Conservation (phyloP, 2,329 filamentous ascomycete species). For the Helminthosporium solani region DNA sequence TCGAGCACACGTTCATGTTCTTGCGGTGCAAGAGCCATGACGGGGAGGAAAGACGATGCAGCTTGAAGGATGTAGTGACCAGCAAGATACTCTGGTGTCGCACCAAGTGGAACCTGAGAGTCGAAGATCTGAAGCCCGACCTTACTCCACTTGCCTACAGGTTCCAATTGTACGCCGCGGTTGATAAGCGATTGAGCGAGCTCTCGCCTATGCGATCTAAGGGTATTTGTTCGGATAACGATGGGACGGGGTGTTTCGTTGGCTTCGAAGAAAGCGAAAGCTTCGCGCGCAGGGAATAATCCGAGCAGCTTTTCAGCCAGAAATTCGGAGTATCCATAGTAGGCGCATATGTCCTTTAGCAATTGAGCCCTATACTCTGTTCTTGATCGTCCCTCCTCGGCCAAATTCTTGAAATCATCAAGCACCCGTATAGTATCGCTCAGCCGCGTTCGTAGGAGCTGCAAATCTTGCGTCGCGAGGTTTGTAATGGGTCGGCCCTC, state of each 20-base stretch:
- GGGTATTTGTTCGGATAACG: constrained; percentile 94
- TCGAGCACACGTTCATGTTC: constrained; percentile 89
- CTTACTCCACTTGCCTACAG: constrained; percentile 93
- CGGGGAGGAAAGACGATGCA: constrained; percentile 92
- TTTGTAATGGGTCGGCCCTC: constrained; percentile 59
- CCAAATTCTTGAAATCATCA: constrained; percentile 80
- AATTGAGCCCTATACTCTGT: constrained; percentile 86
- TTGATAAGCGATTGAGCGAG: constrained; percentile 94
- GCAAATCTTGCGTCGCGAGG: constrained; percentile 78
- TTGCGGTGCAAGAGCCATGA: constrained; percentile 95
- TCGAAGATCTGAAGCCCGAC: constrained; percentile 97
- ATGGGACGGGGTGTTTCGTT: constrained; percentile 94
- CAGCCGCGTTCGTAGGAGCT: constrained; percentile 83
- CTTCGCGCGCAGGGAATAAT: constrained; percentile 88
- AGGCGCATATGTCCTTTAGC: constrained; percentile 87
- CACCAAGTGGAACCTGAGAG: constrained; percentile 80
- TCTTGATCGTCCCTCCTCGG: constrained; percentile 76
- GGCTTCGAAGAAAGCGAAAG: constrained; percentile 97
- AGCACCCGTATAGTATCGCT: constrained; percentile 91
- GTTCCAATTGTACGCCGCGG: constrained; percentile 91
- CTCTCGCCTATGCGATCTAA: constrained; percentile 73
- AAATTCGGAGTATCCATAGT: constrained; percentile 94
- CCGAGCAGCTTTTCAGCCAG: constrained; percentile 95
- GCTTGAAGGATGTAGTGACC: constrained; percentile 98
- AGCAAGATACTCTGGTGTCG: constrained; percentile 94